A percentile compares a stretch with the other conserved stretches of the same genome.
These are phyloP conservation scores for Corinectria fuckeliana DNA, from an alignment of 2,329 filamentous ascomycete species.

Conservation along the genomic window DNA sequence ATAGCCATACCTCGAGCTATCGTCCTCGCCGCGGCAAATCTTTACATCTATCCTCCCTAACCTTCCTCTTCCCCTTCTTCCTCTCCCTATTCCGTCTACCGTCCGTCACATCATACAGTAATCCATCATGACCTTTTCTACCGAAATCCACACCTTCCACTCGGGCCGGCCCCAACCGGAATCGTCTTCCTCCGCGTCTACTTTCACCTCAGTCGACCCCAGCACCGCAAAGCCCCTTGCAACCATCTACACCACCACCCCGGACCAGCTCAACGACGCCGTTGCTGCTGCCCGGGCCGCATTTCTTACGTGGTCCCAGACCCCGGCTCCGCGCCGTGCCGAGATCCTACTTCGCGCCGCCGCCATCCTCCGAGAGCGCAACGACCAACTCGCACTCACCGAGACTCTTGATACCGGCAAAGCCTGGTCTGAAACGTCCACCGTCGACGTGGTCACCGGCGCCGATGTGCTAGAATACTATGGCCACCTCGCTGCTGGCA, in stretches of 20 bases:
- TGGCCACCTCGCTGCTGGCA: constrained; percentile 78
- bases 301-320: constrained; percentile 79
- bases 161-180: constrained; percentile 69
- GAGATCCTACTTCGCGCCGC: constrained; percentile 81
- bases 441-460: constrained; percentile 82
- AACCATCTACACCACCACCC: constrained; percentile 73
- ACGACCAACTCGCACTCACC: constrained; percentile 78
- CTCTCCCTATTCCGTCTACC: background rate
- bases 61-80: background rate
- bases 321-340: constrained; percentile 74
- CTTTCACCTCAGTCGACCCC: constrained; percentile 77
- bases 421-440: constrained; percentile 81
- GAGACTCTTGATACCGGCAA: constrained; percentile 91
- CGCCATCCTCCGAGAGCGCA: constrained; percentile 73
- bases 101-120: background rate
- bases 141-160: constrained; percentile 71
- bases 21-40: background rate
- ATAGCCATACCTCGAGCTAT: background rate
- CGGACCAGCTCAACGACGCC: constrained; percentile 72
- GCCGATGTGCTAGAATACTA: constrained; percentile 89
- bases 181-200: constrained; percentile 62
- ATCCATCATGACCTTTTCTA: constrained; percentile 44
- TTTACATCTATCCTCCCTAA: background rate
- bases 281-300: constrained; percentile 73
- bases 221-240: constrained; percentile 73